Evolutionary conservation across 371 early-diverging fungal genomes (phyloP).

Genomic region (Mucor plumbeus): DNA sequence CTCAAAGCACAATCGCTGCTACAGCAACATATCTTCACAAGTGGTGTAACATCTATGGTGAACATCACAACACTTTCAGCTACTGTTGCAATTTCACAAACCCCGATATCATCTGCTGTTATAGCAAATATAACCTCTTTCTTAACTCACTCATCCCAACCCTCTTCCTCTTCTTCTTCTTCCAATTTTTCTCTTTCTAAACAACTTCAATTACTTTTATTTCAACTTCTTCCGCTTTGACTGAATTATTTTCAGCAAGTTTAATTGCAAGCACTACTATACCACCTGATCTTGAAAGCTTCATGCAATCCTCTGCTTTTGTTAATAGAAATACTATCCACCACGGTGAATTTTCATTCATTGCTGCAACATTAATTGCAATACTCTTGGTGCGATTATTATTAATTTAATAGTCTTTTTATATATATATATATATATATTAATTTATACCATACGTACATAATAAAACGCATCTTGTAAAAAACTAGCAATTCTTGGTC

Average conservation of each 20-base stretch:
- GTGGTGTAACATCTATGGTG: neutral
- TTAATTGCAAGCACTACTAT: constrained; percentile 3
- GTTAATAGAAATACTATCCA: neutral
- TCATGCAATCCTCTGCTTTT: constrained; percentile 3
- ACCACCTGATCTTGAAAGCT: constrained; percentile 1
- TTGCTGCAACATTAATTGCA: constrained; percentile 2
- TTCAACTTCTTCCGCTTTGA: neutral
- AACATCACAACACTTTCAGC: neutral
- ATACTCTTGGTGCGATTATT: constrained; percentile 12
- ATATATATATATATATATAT: neutral
- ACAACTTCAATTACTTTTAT: too few relatives aligned
- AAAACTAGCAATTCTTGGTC: neutral
- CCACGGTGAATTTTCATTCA: constrained; percentile 5
- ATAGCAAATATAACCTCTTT: neutral
- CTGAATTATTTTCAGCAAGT: neutral
- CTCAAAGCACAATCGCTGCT: neutral
- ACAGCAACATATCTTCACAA: neutral
- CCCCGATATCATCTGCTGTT: neutral
- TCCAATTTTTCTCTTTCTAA: neutral
- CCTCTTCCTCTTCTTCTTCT: neutral
- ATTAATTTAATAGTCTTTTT: neutral
- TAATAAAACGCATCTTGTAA: too few relatives aligned
- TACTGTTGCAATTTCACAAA: neutral
- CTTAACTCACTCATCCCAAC: neutral
- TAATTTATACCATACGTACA: neutral